phyloP scores from a whole-genome alignment of 306 rosid species.

The Urtica urens region DNA sequence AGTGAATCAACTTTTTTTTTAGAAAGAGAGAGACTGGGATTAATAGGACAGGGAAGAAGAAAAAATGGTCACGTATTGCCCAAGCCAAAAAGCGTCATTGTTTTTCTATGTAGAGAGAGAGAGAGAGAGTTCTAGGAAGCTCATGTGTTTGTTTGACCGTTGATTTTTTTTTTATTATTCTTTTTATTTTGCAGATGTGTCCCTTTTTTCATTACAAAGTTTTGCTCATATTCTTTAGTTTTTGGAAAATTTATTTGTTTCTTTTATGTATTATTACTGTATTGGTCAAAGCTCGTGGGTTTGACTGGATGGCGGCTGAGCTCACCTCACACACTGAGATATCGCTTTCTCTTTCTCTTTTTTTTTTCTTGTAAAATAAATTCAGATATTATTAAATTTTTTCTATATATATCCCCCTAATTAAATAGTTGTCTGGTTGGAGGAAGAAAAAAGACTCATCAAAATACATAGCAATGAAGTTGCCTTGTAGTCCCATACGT shows the following conservation, averaged over 20 bases:
- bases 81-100: constrained; percentile 14
- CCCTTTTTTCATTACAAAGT: not conserved
- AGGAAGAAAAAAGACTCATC: too few species aligned
- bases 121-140: constrained; percentile 41
- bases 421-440: too few species aligned
- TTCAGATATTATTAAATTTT: not conserved
- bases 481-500: too few species aligned
- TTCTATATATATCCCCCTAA: too few species aligned
- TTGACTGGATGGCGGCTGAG: constrained; percentile 70
- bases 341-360: not conserved
- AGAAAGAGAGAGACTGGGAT: constrained; percentile 7
- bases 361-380: not conserved
- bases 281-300: constrained; percentile 56
- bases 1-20: too few species aligned
- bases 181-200: not conserved
- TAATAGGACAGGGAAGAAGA: constrained; percentile 3
- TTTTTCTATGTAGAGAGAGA: not conserved
- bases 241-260: too few species aligned
- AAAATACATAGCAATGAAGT: too few species aligned
- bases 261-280: not conserved
- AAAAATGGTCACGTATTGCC: constrained; percentile 37
- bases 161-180: constrained; percentile 15
- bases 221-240: not conserved
- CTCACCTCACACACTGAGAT: constrained; percentile 4
- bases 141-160: constrained; percentile 36